Conservation (phyloP, 2,329 filamentous ascomycete species). For the Bipolaris cookei region DNA sequence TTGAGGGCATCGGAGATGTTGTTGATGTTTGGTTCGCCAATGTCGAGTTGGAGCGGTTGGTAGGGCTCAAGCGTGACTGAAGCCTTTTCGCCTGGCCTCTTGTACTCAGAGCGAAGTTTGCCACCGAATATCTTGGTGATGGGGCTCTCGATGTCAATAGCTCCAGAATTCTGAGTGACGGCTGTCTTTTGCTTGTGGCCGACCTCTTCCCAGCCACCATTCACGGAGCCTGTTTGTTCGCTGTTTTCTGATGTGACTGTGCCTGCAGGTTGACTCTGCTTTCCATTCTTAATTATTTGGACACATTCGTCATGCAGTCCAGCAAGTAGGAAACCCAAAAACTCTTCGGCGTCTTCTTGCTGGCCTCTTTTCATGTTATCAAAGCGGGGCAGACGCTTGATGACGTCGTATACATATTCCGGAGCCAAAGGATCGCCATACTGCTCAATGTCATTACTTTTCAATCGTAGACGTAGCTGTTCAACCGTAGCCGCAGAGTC, state of each 20-base stretch:
- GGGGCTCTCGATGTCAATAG: slow-evolving; percentile 74
- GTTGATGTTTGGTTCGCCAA: slow-evolving; percentile 82
- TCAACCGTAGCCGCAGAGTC: slow-evolving; percentile 78
- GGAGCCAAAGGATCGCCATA: slow-evolving; percentile 92
- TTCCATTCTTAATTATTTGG: slow-evolving; percentile 69
- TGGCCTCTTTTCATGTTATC: slow-evolving; percentile 94
- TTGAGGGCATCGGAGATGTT: slow-evolving; percentile 93
- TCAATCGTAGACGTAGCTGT: slow-evolving; percentile 74
- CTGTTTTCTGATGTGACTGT: slow-evolving; percentile 52
- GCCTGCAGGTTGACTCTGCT: slow-evolving; percentile 36
- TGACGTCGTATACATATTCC: slow-evolving; percentile 94
- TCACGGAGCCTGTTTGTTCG: slow-evolving; percentile 54
- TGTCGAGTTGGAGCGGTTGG: slow-evolving; percentile 92
- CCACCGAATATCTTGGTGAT: slow-evolving; percentile 95
- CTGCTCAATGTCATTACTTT: slow-evolving; percentile 82
- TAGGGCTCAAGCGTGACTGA: slow-evolving; percentile 94
- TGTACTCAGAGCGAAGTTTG: slow-evolving; percentile 85
- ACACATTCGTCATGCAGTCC: slow-evolving; percentile 92
- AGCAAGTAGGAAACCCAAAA: slow-evolving; percentile 89
- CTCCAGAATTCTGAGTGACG: slow-evolving; percentile 83
- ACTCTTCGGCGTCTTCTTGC: slow-evolving; percentile 97
- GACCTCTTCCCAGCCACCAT: slow-evolving; percentile 90
- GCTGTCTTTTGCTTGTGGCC: slow-evolving; percentile 88
- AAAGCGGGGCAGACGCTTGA: slow-evolving; percentile 84
- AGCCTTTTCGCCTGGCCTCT: slow-evolving; percentile 82